Percentiles rank a stretch among this genome's conserved stretches.
Conservation (phyloP, 352 stramenopile species). For the Globisporangium spiculum region DNA sequence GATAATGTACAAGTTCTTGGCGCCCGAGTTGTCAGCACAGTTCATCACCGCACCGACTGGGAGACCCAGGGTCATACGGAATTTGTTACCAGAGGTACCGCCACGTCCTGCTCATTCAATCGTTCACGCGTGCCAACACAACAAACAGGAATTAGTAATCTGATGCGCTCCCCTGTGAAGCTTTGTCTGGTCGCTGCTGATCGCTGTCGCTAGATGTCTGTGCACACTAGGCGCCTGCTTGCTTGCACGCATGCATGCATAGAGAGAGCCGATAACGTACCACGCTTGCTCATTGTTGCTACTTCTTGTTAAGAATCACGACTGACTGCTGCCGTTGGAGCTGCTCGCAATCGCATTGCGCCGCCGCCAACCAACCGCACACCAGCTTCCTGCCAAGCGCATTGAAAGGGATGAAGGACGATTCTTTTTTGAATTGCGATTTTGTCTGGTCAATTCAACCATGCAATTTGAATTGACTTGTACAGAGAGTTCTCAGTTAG, state of each 20-base stretch:
- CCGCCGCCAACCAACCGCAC: slow-evolving; percentile 28
- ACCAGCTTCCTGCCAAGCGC: background rate
- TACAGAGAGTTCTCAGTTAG: background rate
- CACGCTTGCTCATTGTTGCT: slow-evolving; percentile 82
- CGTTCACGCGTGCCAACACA: background rate
- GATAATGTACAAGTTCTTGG: slow-evolving; percentile 99
- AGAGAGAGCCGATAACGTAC: slow-evolving; percentile 37
- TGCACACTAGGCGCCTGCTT: background rate
- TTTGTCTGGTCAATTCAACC: background rate
- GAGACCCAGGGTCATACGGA: slow-evolving; percentile 99
- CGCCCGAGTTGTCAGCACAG: slow-evolving; percentile 99
- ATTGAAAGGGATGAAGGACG: background rate
- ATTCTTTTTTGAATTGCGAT: background rate
- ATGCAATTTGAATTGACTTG: background rate
- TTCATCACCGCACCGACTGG: slow-evolving; percentile 99
- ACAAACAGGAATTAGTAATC: slow-evolving; percentile 1
- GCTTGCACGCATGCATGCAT: background rate
- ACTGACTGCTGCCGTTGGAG: slow-evolving; percentile 29
- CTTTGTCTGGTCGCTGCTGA: background rate
- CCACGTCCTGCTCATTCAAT: slow-evolving; percentile 83
- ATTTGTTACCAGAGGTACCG: slow-evolving; percentile 98
- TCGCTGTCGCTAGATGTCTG: background rate
- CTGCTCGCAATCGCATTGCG: background rate
- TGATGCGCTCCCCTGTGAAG: background rate
- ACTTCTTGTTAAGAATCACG: slow-evolving; percentile 83